Evolutionary conservation across 768 basidiomycete species (phyloP).

Genomic region (Multifurca ochricompacta): DNA sequence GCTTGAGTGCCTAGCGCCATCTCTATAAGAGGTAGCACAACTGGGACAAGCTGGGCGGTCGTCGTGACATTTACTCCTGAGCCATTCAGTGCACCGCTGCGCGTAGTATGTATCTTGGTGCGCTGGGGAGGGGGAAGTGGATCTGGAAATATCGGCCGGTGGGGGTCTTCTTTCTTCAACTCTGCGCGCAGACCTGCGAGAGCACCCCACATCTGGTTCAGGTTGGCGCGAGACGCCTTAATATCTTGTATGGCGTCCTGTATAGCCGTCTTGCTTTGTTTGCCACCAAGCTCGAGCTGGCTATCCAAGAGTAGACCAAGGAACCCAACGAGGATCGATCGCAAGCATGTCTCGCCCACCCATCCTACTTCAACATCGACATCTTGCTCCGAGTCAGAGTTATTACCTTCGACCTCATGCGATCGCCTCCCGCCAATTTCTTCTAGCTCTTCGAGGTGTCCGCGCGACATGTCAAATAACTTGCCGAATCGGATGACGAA

Average conservation of each 20-base stretch:
- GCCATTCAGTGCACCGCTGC: constrained; percentile 28
- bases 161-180: constrained; percentile 14
- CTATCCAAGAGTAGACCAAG: constrained; percentile 44
- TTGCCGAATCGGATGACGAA: constrained; percentile 59
- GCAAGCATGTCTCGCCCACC: constrained; percentile 60
- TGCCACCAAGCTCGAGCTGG: constrained; percentile 19
- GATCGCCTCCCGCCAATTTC: constrained; percentile 31
- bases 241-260: constrained; percentile 44
- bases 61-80: constrained; percentile 30
- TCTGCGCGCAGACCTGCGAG: constrained; percentile 42
- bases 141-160: constrained; percentile 41
- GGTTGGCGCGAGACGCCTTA: constrained; percentile 43
- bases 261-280: constrained; percentile 34
- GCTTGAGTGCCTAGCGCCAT: constrained; percentile 37
- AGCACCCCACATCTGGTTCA: constrained; percentile 56
- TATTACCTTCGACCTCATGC: constrained; percentile 35
- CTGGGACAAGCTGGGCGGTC: constrained; percentile 60
- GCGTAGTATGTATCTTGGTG: constrained; percentile 36
- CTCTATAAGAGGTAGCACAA: constrained; percentile 53
- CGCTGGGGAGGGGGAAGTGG: constrained; percentile 49
- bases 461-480: constrained; percentile 44
- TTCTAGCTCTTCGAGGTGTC: constrained; percentile 53
- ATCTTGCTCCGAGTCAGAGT: constrained; percentile 20
- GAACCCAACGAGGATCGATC: constrained; percentile 54
- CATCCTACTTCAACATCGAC: constrained; percentile 35